Base-by-base conservation (phyloP, 2,329 filamentous ascomycete genomes). In the Diaporthe australafricana region DNA sequence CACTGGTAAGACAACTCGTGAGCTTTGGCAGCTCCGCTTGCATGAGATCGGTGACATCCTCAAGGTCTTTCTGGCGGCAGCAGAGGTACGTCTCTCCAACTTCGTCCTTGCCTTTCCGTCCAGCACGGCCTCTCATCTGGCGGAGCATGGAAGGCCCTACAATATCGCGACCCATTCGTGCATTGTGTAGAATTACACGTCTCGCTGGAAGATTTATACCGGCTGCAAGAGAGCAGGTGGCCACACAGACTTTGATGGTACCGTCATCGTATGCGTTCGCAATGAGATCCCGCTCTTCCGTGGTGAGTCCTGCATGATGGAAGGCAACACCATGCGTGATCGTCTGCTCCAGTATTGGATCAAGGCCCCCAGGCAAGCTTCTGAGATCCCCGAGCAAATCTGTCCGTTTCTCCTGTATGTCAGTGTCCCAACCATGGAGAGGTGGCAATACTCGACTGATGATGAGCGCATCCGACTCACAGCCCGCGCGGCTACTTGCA, bases 81-180 rank as follows among this genome's bases (percentile, higher is more conserved):
- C 93, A 94, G 1, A 95, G 83, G 78, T 93, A 95, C 1, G 92
- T 95, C 81, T 95, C 93, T 2, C 93, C 93, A 57, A 93, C 84
- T 65, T 93, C 91, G 70, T 94, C 92, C 77, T 94, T 95, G 62
- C 93, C 93, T 80, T 94, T 94, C 68, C 93, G 88, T 8, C 93
- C 93, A 25, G 93, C 93, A 73, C 93, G 87, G 3, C 93, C 93
- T 77, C 92, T 89, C 93, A 95, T 95, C 81, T 95, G 93, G 62
- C 92, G 89, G 80, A 95, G 84, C 91, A 95, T 93, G 5, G 93
- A 90, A 16, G 93, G 93, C 0, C 92, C 93, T n/a, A 95, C 89
- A 60, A 94, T 84, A 56, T 94, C 92, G 67, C 91, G 87, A 0
- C 93, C 93, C 92, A 95, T 94, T 50, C 91, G 87, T 38, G 91